Conservation (phyloP, 345 rosid species). For the Arabidopsis arenosa region DNA sequence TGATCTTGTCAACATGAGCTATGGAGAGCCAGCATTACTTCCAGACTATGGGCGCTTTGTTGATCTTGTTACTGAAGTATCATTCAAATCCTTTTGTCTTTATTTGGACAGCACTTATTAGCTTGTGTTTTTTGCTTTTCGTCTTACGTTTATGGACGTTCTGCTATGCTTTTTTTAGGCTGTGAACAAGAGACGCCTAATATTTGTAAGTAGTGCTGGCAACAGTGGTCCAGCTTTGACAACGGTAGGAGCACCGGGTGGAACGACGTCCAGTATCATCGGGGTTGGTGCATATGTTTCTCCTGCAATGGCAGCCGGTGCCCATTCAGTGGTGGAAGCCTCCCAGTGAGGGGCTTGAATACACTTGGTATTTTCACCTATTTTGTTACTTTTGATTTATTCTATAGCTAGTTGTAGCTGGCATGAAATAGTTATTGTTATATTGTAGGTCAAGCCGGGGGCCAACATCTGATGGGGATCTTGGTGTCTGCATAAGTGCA, state of each 20-base stretch:
- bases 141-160: constrained; percentile 37
- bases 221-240: constrained; percentile 97
- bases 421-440: constrained; percentile 37
- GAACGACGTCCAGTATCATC: constrained; percentile 92
- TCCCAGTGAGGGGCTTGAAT: constrained; percentile 89
- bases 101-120: constrained; percentile 20
- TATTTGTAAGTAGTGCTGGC: constrained; percentile 98
- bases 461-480: constrained; percentile 96
- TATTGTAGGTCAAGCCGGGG: constrained; percentile 95
- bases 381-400: constrained; percentile 26
- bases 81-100: constrained; percentile 36
- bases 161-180: constrained; percentile 59
- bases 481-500: constrained; percentile 95
- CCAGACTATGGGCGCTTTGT: constrained; percentile 99
- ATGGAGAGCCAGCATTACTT: constrained; percentile 80
- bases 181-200: constrained; percentile 82
- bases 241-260: constrained; percentile 99
- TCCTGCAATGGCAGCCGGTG: constrained; percentile 98
- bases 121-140: constrained; percentile 23
- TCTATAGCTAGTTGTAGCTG: constrained; percentile 35
- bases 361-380: constrained; percentile 73
- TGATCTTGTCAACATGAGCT: constrained; percentile 98
- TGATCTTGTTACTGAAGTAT: constrained; percentile 94
- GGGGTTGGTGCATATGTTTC: constrained; percentile 99
- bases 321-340: constrained; percentile 95